A percentile compares a stretch with the other conserved stretches of the same genome.
Conservation (phyloP, 2,329 filamentous ascomycete genomes). For the Blastomyces parvus region DNA sequence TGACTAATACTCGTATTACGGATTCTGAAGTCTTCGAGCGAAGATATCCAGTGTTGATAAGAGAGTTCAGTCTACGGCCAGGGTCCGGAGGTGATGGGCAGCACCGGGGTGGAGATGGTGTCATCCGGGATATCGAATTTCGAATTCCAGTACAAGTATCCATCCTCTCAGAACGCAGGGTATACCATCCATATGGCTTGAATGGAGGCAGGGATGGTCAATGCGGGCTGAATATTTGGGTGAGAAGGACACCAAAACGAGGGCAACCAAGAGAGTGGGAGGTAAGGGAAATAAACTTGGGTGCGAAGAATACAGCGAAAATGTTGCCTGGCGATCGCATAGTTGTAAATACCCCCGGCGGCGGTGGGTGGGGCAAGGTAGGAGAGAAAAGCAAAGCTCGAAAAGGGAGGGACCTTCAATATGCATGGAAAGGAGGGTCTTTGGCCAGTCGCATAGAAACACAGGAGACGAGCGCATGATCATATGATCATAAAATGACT, state of each 20-base stretch:
- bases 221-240: slow-evolving; percentile 77
- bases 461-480: slow-evolving; percentile 42
- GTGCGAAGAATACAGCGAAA: slow-evolving; percentile 25
- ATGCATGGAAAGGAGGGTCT: slow-evolving; percentile 52
- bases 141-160: slow-evolving; percentile 65
- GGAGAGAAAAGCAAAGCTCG: slow-evolving; percentile 43
- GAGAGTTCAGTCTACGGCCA: slow-evolving; percentile 56
- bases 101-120: slow-evolving; percentile 65
- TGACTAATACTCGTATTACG: slow-evolving; percentile 80
- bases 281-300: slow-evolving; percentile 22
- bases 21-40: slow-evolving; percentile 72
- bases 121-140: slow-evolving; percentile 72
- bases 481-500: slow-evolving; percentile 16
- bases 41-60: slow-evolving; percentile 63
- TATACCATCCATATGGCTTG: slow-evolving; percentile 68
- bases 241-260: slow-evolving; percentile 53
- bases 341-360: slow-evolving; percentile 31
- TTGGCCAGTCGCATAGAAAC: slow-evolving; percentile 40
- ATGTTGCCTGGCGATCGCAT: slow-evolving; percentile 32
- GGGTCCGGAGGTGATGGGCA: slow-evolving; percentile 57
- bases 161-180: slow-evolving; percentile 63
- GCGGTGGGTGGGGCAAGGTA: slow-evolving; percentile 36
- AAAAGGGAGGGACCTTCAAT: slow-evolving; percentile 48
- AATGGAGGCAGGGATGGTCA: slow-evolving; percentile 66
- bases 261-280: slow-evolving; percentile 17